A percentile compares a stretch with the other conserved stretches of the same genome.
phyloP scores from a whole-genome alignment of 176 grass and related monocot species.

The Poa pratensis region DNA sequence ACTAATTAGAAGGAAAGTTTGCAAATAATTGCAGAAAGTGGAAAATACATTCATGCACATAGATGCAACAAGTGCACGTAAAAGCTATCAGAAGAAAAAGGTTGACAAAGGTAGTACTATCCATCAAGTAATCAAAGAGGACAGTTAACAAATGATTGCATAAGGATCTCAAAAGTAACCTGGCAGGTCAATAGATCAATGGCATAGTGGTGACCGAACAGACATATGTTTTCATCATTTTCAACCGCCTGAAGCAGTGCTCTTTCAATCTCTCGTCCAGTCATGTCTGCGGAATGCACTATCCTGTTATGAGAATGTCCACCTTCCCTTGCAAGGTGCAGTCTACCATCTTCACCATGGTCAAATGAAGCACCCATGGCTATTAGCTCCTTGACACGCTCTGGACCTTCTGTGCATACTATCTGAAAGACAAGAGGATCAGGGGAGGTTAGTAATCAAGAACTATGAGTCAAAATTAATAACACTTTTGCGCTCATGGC shows the following conservation, averaged over 20 bases:
- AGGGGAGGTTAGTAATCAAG: neutral
- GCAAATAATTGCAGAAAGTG: constrained; percentile 8
- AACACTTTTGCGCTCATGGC: neutral
- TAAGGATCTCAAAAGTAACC: constrained; percentile 47
- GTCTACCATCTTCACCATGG: constrained; percentile 88
- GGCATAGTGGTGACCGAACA: constrained; percentile 90
- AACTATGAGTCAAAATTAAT: neutral
- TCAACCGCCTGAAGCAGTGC: constrained; percentile 87
- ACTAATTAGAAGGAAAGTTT: neutral
- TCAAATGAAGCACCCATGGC: constrained; percentile 96
- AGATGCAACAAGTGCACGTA: neutral
- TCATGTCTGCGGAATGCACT: constrained; percentile 96
- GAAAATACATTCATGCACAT: neutral
- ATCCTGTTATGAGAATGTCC: constrained; percentile 99
- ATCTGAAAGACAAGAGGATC: constrained; percentile 48
- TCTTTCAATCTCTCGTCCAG: constrained; percentile 92
- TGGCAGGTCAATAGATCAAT: constrained; percentile 90
- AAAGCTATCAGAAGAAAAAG: neutral
- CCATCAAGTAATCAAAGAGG: constrained; percentile 16
- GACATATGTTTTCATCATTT: constrained; percentile 78
- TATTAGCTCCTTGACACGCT: constrained; percentile 91
- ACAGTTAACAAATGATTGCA: constrained; percentile 21
- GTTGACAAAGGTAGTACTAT: neutral
- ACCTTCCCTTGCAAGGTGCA: constrained; percentile 95
- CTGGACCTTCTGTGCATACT: constrained; percentile 97